Evolutionary conservation across 192 early-diverging fungal species (phyloP), one percentile per base, ranked within the genome.

Genomic region (Globomyces pollinis-pini): DNA sequence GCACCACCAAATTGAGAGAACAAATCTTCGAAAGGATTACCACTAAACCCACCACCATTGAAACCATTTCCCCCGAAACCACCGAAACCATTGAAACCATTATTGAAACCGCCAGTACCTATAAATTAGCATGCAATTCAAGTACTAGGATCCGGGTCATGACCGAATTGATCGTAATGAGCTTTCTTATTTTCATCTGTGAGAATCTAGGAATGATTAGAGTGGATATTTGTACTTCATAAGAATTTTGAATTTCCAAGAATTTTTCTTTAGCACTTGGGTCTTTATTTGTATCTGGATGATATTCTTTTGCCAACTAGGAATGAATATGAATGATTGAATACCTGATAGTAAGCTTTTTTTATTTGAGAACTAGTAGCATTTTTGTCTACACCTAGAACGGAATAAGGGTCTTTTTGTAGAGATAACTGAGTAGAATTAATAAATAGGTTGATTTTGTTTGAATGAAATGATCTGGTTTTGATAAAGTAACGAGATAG

Each of bases 201-300:
- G 3, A 99, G 71, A 54, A 95, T 88, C 76, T 85, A 59, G 28
- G 16, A 8, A 30, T 43, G 11, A 18, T 7, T 7, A 9, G n/a
- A n/a, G n/a, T n/a, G n/a, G n/a, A n/a, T n/a, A n/a, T n/a, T n/a
- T n/a, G n/a, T 54, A 77, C 74, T 49, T 96, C 92, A 65, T 99
- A 99, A 0, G 96, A 94, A 61, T 94, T 88, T 65, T 99, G 94
- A 62, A 99, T 88, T 72, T 99, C 90, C 8, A 96, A 75, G 75
- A 99, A 99, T 75, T 90, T 91, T 67, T 99, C 96, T 57, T 93
- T 90, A 28, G 96, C 90, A 6, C 76, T 78, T 30, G 85, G 72
- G 30, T 87, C 88, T 64, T 97, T 96, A 84, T 94, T 97, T 15
- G 96, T 94, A 61, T 99, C 96, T 0, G 96, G 96, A 66, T 99